Conservation (phyloP, 148 eudicot species). For the Amaranthus hypochondriacus region DNA sequence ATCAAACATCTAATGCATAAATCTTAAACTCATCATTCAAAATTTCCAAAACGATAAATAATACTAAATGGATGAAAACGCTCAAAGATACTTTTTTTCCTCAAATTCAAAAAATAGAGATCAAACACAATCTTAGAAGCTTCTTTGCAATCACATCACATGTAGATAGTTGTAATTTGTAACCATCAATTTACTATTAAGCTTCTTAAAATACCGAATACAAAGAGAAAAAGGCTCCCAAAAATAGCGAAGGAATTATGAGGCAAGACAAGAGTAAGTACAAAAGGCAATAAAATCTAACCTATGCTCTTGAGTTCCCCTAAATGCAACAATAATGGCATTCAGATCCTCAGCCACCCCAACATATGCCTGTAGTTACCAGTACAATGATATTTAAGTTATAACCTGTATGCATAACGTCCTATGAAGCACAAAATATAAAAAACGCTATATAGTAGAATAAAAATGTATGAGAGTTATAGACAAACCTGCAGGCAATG, state of each 20-base stretch:
- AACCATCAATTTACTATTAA: no score
- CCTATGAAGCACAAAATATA: background rate
- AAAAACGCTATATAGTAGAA: background rate
- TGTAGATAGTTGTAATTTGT: no score
- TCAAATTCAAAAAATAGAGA: no score
- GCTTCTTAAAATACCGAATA: no score
- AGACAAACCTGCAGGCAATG: slow-evolving; percentile 70
- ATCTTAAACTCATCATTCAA: no score
- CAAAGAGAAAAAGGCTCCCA: background rate
- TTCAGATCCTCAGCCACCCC: slow-evolving; percentile 77
- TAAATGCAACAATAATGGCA: slow-evolving; percentile 83
- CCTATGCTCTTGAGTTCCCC: slow-evolving; percentile 96
- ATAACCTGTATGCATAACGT: background rate
- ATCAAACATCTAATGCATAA: no score
- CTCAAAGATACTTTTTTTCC: no score
- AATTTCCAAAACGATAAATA: no score
- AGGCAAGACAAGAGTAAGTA: background rate
- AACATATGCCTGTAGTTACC: slow-evolving; percentile 76
- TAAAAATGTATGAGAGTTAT: background rate
- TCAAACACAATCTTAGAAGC: no score
- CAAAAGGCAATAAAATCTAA: slow-evolving; percentile 21
- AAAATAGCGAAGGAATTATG: background rate
- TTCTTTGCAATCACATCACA: no score
- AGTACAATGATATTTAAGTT: slow-evolving; percentile 8
- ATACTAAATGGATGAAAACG: no score